These are phyloP conservation scores for Psidium friedrichsthalianum DNA, from an alignment of 345 rosid species.

Conservation along the genomic window DNA sequence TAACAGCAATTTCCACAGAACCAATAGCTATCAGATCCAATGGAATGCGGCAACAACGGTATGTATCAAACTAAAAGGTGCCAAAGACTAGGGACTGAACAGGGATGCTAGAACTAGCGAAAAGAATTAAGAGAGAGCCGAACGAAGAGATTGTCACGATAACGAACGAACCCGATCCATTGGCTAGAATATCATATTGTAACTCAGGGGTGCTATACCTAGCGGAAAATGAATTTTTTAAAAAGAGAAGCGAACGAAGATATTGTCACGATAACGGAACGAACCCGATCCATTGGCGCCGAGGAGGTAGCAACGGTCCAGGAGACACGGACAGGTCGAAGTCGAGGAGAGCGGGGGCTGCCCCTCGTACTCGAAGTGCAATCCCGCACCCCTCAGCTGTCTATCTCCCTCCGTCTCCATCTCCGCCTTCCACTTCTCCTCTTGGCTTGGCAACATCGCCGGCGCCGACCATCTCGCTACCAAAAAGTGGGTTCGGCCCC, in stretches of 20 bases:
- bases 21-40: neutral
- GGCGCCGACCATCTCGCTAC: neutral
- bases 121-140: neutral
- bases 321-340: conserved; percentile 52
- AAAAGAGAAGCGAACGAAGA: neutral
- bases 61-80: neutral
- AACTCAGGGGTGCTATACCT: neutral
- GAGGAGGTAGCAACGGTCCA: conserved; percentile 84
- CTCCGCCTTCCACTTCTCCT: neutral
- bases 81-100: neutral
- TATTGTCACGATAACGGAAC: neutral
- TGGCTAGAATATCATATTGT: too few species aligned
- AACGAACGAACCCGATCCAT: conserved; percentile 63
- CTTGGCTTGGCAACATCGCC: neutral
- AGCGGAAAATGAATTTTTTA: neutral
- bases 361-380: conserved; percentile 68
- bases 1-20: neutral
- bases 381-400: conserved; percentile 47
- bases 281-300: conserved; percentile 96
- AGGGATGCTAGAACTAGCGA: neutral
- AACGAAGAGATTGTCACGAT: neutral
- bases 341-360: conserved; percentile 52
- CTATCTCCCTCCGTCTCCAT: conserved; percentile 5
- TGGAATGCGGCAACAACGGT: neutral
- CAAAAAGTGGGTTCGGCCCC: too few species aligned